Conservation (phyloP, 768 basidiomycete genomes). For the Nevesoporus exiguus region DNA sequence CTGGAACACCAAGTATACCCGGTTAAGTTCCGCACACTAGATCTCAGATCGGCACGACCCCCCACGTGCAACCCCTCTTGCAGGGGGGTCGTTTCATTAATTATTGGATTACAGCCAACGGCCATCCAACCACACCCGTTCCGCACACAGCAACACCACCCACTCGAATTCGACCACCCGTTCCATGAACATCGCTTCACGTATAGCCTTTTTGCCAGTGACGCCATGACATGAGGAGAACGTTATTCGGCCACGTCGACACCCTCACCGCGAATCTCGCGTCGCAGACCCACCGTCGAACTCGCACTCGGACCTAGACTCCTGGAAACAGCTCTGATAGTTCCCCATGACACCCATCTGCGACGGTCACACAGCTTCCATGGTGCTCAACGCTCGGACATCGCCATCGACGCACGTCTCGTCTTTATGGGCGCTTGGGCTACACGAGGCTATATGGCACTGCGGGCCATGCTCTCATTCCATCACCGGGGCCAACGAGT, state of each 20-base stretch:
- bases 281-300: background rate
- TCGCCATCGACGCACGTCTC: background rate
- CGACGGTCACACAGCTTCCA: background rate
- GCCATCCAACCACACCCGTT: background rate
- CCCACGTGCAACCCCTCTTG: slow-evolving; percentile 3
- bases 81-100: background rate
- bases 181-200: background rate
- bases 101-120: background rate
- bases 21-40: background rate
- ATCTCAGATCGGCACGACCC: slow-evolving; percentile 16
- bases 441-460: background rate
- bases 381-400: background rate
- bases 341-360: background rate
- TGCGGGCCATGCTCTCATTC: background rate
- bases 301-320: background rate
- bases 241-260: background rate
- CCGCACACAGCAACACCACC: background rate
- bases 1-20: background rate
- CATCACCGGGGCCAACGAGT: background rate
- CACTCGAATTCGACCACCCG: background rate
- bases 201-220: background rate
- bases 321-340: background rate
- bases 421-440: background rate
- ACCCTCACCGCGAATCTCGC: background rate
- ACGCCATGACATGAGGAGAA: background rate